Conservation (phyloP, 164 flowering plant genomes). For the Chloranthus sessilifolius region DNA sequence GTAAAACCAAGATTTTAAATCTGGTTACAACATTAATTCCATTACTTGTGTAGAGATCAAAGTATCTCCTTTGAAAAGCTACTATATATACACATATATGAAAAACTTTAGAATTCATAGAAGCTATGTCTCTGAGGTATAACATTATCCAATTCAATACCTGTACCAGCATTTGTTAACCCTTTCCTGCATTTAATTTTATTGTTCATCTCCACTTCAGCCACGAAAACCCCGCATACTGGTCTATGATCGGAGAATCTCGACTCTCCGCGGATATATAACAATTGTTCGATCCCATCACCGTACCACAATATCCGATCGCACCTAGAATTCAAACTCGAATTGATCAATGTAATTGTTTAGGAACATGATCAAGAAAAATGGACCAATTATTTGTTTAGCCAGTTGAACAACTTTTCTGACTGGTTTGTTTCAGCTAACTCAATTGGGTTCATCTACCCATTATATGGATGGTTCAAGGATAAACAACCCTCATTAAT, state of each 20-base stretch:
- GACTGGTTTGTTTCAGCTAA: no score
- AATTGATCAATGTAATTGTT: not conserved
- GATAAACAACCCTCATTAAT: no score
- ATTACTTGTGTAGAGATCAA: no score
- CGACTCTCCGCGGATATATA: constrained; percentile 85
- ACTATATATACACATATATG: not conserved
- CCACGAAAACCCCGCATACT: constrained; percentile 64
- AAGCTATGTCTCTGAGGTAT: constrained; percentile 29
- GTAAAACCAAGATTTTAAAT: no score
- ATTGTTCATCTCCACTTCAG: constrained; percentile 17
- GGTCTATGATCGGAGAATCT: constrained; percentile 97
- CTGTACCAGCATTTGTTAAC: constrained; percentile 5
- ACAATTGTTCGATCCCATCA: constrained; percentile 61
- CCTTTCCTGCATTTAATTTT: constrained; percentile 10
- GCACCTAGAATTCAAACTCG: constrained; percentile 55
- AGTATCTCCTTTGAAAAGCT: not conserved
- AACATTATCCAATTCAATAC: constrained; percentile 9
- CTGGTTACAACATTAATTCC: no score
- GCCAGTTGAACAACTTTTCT: no score
- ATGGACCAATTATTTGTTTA: no score
- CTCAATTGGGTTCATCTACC: no score
- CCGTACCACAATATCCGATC: constrained; percentile 94
- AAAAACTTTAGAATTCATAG: constrained; percentile 17
- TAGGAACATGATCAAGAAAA: no score
- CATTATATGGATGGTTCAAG: no score